Conservation (phyloP, 345 rosid genomes). For the Camelina sativa region DNA sequence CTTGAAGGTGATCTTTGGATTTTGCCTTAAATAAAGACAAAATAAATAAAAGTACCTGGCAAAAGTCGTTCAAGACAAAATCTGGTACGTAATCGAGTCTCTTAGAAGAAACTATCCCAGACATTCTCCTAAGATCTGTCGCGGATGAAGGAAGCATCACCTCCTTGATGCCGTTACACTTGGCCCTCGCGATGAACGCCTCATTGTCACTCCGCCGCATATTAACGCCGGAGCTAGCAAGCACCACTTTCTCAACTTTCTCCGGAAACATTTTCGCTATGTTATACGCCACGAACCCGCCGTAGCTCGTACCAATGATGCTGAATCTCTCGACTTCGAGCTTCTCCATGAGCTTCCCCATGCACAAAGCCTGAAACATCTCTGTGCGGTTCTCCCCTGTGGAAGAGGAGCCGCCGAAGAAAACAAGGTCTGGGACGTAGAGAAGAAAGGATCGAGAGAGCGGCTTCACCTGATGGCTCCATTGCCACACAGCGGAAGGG, state of each 20-base stretch:
- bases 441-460: conserved; percentile 51
- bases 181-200: conserved; percentile 53
- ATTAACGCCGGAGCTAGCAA: conserved; percentile 82
- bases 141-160: conserved; percentile 71
- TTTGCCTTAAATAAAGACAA: not conserved
- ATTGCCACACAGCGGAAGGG: conserved; percentile 75
- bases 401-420: conserved; percentile 65
- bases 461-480: conserved; percentile 70
- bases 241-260: conserved; percentile 75
- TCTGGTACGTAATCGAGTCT: conserved; percentile 53
- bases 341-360: conserved; percentile 61
- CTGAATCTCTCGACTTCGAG: conserved; percentile 55
- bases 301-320: conserved; percentile 83
- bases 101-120: conserved; percentile 48
- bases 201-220: conserved; percentile 59
- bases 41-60: conserved; percentile 49
- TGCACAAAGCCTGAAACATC: conserved; percentile 61
- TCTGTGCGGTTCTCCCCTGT: conserved; percentile 56
- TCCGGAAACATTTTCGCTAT: conserved; percentile 76
- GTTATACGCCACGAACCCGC: conserved; percentile 82
- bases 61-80: conserved; percentile 62
- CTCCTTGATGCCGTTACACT: conserved; percentile 45
- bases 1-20: not conserved
- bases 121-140: conserved; percentile 54
- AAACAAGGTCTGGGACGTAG: conserved; percentile 80